These are phyloP conservation scores for Schizochytrium sp. DNA, from an alignment of 108 stramenopile species.

Conservation along the genomic window DNA sequence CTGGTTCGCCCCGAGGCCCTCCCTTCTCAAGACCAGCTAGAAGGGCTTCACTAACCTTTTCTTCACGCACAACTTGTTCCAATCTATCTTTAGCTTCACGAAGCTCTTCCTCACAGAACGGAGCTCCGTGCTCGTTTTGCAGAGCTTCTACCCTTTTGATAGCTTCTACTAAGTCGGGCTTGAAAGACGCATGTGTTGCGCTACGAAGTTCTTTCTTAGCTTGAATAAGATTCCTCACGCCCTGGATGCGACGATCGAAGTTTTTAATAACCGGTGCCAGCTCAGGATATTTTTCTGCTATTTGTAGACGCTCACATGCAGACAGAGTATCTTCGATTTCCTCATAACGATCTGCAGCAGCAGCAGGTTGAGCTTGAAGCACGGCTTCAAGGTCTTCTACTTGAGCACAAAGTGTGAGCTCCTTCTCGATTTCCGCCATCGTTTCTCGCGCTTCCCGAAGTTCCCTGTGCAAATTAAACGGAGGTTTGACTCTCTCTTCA, in stretches of 20 bases:
- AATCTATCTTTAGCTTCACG: not conserved
- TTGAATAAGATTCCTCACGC: conserved; percentile 25
- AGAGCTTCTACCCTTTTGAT: conserved; percentile 42
- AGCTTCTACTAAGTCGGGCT: conserved; percentile 3
- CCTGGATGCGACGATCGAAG: conserved; percentile 20
- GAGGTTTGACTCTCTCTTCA: conserved; percentile 34
- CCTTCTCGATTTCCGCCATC: not conserved
- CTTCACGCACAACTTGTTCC: conserved; percentile 20
- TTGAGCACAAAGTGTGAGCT: conserved; percentile 4
- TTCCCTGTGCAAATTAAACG: conserved; percentile 45
- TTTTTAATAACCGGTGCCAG: not conserved
- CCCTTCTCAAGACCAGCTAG: conserved; percentile 15
- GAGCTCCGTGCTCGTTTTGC: conserved; percentile 16
- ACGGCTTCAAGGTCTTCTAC: conserved; percentile 14
- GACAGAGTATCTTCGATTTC: conserved; percentile 17
- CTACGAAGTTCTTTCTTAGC: conserved; percentile 32
- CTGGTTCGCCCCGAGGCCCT: conserved; percentile 14
- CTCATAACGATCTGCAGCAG: conserved; percentile 41
- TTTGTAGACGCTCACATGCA: not conserved
- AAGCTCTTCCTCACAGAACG: conserved; percentile 41
- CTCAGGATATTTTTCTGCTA: conserved; percentile 16
- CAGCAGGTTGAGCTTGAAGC: not conserved
- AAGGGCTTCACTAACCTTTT: not conserved
- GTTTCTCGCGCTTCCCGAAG: not conserved
- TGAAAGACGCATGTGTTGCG: not conserved